phyloP scores from a whole-genome alignment of 805 yeast genomes.

The Cyberlindnera euphorbiiphila region DNA sequence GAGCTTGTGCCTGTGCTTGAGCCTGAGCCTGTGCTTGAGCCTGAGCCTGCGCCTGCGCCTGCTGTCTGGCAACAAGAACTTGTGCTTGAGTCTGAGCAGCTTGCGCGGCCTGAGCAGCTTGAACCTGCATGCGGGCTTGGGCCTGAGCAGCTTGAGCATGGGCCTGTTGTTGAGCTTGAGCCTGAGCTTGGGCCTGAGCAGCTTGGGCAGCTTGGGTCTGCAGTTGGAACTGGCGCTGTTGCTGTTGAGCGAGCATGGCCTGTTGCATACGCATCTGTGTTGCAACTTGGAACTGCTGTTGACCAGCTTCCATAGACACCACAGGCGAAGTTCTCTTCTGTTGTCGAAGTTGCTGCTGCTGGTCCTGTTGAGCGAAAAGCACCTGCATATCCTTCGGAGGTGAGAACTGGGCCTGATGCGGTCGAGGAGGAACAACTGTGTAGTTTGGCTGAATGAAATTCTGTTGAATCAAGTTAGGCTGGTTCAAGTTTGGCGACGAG shows the following conservation, averaged over 20 bases:
- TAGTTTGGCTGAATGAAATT: conserved; percentile 7
- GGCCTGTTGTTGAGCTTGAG: conserved; percentile 12
- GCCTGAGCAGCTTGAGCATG: conserved; percentile 3
- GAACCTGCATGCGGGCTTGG: conserved; percentile 1
- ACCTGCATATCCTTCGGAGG: conserved; percentile 7
- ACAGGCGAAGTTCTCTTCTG: conserved; percentile 11
- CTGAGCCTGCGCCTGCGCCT: conserved; percentile 7
- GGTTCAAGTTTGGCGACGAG: conserved; percentile 7
- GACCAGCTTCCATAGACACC: conserved; percentile 3
- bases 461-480: no score
- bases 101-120: conserved; percentile 6
- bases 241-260: conserved; percentile 8
- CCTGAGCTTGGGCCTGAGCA: conserved; percentile 5
- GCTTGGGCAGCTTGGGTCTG: conserved; percentile 9
- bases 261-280: conserved; percentile 21
- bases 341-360: conserved; percentile 3
- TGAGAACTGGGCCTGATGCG: conserved; percentile 4
- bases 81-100: conserved; percentile 9
- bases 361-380: neutral
- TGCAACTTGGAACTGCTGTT: conserved; percentile 14
- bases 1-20: conserved; percentile 5
- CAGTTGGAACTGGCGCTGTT: conserved; percentile 8
- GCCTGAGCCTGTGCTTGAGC: conserved; percentile 7
- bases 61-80: conserved; percentile 6
- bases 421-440: conserved; percentile 3